Conservation (phyloP, 1,139 yeast species). For the Geotrichum phurueaensis region DNA sequence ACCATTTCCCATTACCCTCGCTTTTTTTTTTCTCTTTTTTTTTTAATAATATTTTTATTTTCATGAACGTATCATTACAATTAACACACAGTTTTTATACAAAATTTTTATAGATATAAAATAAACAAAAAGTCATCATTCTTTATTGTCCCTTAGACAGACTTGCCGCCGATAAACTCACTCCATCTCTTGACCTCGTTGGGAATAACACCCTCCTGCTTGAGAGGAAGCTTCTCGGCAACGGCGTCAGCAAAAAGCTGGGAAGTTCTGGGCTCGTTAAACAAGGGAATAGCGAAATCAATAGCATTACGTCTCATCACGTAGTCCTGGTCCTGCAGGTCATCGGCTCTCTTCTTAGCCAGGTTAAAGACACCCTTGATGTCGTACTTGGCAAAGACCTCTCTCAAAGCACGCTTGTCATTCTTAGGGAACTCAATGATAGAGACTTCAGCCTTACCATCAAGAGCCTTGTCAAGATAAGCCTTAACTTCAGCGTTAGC, state of each 20-base stretch:
- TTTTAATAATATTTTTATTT: neutral
- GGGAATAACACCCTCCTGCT: constrained; percentile 55
- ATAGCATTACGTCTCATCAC: constrained; percentile 98
- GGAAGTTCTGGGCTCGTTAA: constrained; percentile 94
- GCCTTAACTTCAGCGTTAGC: constrained; percentile 67
- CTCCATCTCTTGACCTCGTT: constrained; percentile 91
- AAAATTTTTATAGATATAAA: neutral
- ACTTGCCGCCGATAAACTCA: constrained; percentile 89
- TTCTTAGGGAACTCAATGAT: constrained; percentile 86
- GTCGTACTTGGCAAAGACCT: constrained; percentile 79
- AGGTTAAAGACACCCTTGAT: constrained; percentile 85
- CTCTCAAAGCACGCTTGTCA: constrained; percentile 88
- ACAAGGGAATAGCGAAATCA: constrained; percentile 92
- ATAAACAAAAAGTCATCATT: neutral
- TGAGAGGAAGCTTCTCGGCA: constrained; percentile 56
- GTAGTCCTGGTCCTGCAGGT: constrained; percentile 79
- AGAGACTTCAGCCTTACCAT: constrained; percentile 36
- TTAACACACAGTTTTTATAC: neutral
- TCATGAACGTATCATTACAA: neutral
- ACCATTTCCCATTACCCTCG: neutral
- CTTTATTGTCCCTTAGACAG: constrained; percentile 44
- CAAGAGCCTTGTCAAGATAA: constrained; percentile 51
- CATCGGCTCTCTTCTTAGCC: constrained; percentile 84
- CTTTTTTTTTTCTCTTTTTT: neutral
- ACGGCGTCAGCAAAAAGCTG: constrained; percentile 79